Base-by-base conservation (phyloP, 2,329 filamentous ascomycete species). In the Keithomyces neogunnii region DNA sequence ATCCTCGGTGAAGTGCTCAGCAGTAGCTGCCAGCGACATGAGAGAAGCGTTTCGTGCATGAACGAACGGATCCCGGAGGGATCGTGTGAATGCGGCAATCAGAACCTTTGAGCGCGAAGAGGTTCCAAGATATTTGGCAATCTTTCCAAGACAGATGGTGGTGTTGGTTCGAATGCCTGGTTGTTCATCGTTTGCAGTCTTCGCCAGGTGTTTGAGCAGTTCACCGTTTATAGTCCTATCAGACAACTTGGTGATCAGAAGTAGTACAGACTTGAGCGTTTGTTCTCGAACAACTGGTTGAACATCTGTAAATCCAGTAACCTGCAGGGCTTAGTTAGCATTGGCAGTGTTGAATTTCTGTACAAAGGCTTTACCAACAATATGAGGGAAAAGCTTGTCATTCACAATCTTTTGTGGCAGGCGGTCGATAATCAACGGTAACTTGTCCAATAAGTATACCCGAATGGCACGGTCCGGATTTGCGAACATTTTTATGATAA, bases 121-220 rank as follows among this genome's bases (percentile, higher is more conserved):
- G 2, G 80, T 75, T 2, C 89, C 89, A 1, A 99, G 75, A 60
- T 95, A 87, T 60, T 89, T 91, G 11, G 93, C 91, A 59, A 99
- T 96, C 63, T 96, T 97, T 28, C 93, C 93, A 1, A 99, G 72
- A 64, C 92, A 97, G 51, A 99, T 99, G 1, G 93, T 99, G 0
- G 93, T 99, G 66, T 99, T 99, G 7, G 93, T 99, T 55, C 93
- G 82, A 57, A 99, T 99, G 1, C 93, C 93, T 1, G 93, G 90
- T 63, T 99, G 92, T 61, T 97, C 93, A 56, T 99, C 93, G 60
- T 97, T 99, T 45, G 93, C 90, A 1, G 92, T 96, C 67, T 95
- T 96, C 43, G 93, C 93, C 31, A 99, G 77, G 63, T 95, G 86
- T 60, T 87, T 88, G 28, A 99, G 73, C 9, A 99, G 76, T 60